These are phyloP conservation scores for Curvularia hawaiiensis DNA, from an alignment of 2,329 filamentous ascomycete species.

Conservation along the genomic window DNA sequence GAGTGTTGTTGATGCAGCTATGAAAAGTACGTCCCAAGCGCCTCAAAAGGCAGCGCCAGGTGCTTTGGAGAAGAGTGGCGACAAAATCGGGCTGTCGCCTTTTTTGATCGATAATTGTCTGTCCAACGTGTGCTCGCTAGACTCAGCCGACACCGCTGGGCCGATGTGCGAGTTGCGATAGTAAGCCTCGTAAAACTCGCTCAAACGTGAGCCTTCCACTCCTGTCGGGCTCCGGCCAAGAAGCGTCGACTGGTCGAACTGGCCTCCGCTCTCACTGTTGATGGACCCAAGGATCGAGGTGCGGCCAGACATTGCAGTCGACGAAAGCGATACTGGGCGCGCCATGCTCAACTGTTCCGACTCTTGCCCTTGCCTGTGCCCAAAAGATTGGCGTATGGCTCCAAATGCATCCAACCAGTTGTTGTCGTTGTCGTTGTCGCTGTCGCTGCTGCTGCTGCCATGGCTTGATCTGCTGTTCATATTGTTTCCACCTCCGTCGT, in stretches of 20 bases:
- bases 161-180: conserved; percentile 40
- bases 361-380: conserved; percentile 7
- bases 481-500: conserved; percentile 38
- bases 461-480: conserved; percentile 45
- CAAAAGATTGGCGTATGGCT: conserved; percentile 24
- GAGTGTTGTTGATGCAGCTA: background rate
- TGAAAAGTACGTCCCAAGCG: background rate
- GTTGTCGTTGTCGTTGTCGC: too few relatives aligned
- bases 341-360: conserved; percentile 5
- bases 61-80: conserved; percentile 25
- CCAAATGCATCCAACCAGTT: conserved; percentile 29
- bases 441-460: background rate
- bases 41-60: conserved; percentile 29
- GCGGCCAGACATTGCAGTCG: conserved; percentile 23
- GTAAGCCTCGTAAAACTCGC: conserved; percentile 50
- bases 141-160: conserved; percentile 12
- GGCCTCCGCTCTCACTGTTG: conserved; percentile 21
- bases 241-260: conserved; percentile 21
- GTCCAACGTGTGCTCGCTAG: conserved; percentile 21
- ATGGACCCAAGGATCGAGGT: conserved; percentile 24
- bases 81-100: conserved; percentile 34
- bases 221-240: conserved; percentile 22
- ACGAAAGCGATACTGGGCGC: conserved; percentile 25
- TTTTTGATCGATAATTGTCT: conserved; percentile 38
- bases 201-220: conserved; percentile 36